phyloP scores from a whole-genome alignment of 2,329 filamentous ascomycete genomes.

The Microascus cirrosus region DNA sequence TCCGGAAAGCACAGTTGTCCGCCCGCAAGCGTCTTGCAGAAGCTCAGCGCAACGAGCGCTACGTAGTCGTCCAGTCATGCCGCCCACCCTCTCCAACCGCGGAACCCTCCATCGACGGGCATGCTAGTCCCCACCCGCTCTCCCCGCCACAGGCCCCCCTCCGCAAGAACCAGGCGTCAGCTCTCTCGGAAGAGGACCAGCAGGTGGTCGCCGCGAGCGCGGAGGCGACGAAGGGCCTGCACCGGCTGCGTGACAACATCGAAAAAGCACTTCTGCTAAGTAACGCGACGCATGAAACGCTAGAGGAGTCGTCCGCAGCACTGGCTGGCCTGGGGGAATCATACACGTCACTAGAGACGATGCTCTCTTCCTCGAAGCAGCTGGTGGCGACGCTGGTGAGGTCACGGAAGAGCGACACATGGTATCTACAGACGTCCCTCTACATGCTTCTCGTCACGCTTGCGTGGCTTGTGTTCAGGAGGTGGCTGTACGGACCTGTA shows the following conservation, averaged over 20 bases:
- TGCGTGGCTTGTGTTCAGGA: slow-evolving; percentile 74
- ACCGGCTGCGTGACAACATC: slow-evolving; percentile 79
- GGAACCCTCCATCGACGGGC: slow-evolving; percentile 15
- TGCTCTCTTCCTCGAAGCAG: slow-evolving; percentile 63
- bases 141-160: slow-evolving; percentile 11
- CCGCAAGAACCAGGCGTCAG: slow-evolving; percentile 21
- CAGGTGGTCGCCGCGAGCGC: slow-evolving; percentile 63
- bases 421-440: slow-evolving; percentile 88
- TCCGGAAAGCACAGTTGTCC: slow-evolving; percentile 70
- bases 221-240: slow-evolving; percentile 75
- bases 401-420: slow-evolving; percentile 92
- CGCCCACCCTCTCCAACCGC: slow-evolving; percentile 27
- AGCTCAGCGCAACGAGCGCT: slow-evolving; percentile 66
- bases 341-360: slow-evolving; percentile 67
- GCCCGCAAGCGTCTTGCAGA: slow-evolving; percentile 65
- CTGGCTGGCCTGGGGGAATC: slow-evolving; percentile 70
- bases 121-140: slow-evolving; percentile 8
- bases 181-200: slow-evolving; percentile 54
- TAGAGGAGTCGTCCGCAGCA: slow-evolving; percentile 73
- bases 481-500: slow-evolving; percentile 76
- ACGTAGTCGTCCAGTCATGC: slow-evolving; percentile 60
- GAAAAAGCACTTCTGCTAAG: slow-evolving; percentile 74
- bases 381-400: slow-evolving; percentile 69
- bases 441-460: slow-evolving; percentile 71
- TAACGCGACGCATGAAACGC: slow-evolving; percentile 79